Evolutionary conservation across 192 early-diverging fungal genomes (phyloP).

Genomic region (Coemansia sp.): DNA sequence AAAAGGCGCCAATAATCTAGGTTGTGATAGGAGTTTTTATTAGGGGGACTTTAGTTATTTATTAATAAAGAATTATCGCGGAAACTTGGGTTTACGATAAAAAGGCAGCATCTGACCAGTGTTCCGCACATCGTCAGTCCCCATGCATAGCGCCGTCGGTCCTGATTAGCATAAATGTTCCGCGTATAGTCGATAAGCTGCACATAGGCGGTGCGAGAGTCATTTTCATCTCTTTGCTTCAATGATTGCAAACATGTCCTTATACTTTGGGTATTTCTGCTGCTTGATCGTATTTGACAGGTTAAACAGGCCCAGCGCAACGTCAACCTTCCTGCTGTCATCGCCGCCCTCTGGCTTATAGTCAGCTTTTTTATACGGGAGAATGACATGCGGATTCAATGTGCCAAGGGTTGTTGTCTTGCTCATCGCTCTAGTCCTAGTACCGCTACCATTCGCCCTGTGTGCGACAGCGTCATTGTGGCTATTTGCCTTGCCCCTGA

Average conservation of each 20-base stretch:
- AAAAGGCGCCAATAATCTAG: too few relatives aligned
- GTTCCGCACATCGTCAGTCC: slow-evolving; percentile 4
- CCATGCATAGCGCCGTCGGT: slow-evolving; percentile 18
- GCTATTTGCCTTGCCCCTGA: neutral
- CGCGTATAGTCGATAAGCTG: slow-evolving; percentile 1
- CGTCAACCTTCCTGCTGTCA: neutral
- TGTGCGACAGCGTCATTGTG: neutral
- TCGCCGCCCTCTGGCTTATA: neutral
- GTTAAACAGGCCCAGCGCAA: neutral
- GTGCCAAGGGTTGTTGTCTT: neutral
- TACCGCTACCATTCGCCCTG: neutral
- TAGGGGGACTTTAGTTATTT: too few relatives aligned
- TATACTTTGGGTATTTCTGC: neutral
- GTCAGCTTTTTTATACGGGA: neutral
- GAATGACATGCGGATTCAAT: neutral
- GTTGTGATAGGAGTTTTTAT: too few relatives aligned
- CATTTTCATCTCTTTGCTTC: slow-evolving; percentile 7
- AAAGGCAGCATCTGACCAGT: neutral
- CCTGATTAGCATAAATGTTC: slow-evolving; percentile 1
- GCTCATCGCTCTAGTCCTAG: too few relatives aligned
- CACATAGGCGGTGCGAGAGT: too few relatives aligned
- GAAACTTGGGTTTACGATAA: too few relatives aligned
- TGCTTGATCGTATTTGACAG: neutral
- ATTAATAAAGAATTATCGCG: too few relatives aligned
- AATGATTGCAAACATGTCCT: neutral